These are phyloP conservation scores for Globisporangium splendens DNA, from an alignment of 352 stramenopile species.

Conservation along the genomic window DNA sequence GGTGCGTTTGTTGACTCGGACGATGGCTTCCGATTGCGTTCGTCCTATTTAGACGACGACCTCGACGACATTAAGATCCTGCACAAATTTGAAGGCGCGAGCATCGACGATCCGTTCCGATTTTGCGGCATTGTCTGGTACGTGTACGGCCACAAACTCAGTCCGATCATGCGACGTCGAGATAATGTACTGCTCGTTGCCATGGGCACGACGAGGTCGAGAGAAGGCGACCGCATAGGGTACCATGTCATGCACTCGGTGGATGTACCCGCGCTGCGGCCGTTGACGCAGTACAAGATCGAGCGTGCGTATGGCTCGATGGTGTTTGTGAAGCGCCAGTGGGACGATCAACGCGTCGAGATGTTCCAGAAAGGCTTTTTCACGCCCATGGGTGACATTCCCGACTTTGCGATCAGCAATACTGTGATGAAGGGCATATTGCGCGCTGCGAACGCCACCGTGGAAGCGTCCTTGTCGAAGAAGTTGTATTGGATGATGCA, in stretches of 20 bases:
- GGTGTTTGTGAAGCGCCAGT: constrained; percentile 40
- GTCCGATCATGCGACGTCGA: constrained; percentile 22
- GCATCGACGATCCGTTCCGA: constrained; percentile 17
- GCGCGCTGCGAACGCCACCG: constrained; percentile 23
- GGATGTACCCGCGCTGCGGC: constrained; percentile 16
- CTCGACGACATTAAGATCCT: constrained; percentile 15
- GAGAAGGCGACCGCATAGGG: constrained; percentile 27
- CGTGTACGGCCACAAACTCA: constrained; percentile 9
- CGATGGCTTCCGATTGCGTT: constrained; percentile 9
- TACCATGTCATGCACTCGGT: constrained; percentile 43
- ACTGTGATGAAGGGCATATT: constrained; percentile 22
- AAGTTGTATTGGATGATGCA: constrained; percentile 48
- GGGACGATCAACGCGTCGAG: constrained; percentile 28
- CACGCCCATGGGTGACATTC: constrained; percentile 26
- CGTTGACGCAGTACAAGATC: constrained; percentile 14
- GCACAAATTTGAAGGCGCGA: constrained; percentile 13
- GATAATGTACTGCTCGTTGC: constrained; percentile 32
- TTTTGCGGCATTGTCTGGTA: constrained; percentile 17
- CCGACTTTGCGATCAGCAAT: constrained; percentile 18
- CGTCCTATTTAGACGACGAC: constrained; percentile 11
- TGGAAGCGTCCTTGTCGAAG: constrained; percentile 34
- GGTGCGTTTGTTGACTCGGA: constrained; percentile 15
- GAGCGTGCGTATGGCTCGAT: constrained; percentile 31
- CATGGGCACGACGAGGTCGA: constrained; percentile 23
- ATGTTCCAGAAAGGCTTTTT: constrained; percentile 43